phyloP scores from a whole-genome alignment of 257 asterid species.

The Nyctanthes arbortristis region DNA sequence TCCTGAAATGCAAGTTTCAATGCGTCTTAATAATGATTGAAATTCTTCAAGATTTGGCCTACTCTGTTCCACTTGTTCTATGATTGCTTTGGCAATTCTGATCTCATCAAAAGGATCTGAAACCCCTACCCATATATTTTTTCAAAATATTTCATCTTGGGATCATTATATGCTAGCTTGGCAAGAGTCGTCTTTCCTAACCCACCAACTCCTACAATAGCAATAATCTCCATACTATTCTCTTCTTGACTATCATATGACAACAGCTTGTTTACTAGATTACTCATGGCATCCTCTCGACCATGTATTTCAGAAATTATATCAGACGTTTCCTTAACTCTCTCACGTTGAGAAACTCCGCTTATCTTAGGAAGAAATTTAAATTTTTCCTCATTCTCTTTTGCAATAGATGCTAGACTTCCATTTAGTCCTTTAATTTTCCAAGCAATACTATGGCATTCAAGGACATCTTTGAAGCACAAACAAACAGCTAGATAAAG shows the following conservation, averaged over 20 bases:
- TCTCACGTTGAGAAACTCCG: too few relatives aligned
- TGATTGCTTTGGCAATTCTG: slow-evolving; percentile 38
- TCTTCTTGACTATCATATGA: not conserved
- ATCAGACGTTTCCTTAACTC: too few relatives aligned
- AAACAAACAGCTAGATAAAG: not conserved
- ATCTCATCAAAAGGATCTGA: slow-evolving; percentile 34
- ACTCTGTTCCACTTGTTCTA: slow-evolving; percentile 22
- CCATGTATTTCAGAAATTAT: slow-evolving; percentile 2
- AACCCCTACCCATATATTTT: slow-evolving; percentile 17
- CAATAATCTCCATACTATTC: not conserved
- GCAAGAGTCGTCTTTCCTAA: slow-evolving; percentile 4
- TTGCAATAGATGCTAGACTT: not conserved
- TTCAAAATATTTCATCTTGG: not conserved
- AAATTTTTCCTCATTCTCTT: not conserved
- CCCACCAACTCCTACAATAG: not conserved
- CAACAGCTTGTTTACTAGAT: not conserved
- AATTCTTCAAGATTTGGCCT: slow-evolving; percentile 18
- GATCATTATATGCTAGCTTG: too few relatives aligned
- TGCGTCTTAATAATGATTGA: too few relatives aligned
- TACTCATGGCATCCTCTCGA: not conserved
- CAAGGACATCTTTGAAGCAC: not conserved
- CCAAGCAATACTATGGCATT: not conserved
- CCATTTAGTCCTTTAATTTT: not conserved
- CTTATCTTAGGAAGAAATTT: too few relatives aligned
- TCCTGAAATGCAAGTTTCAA: too few relatives aligned